phyloP scores from a whole-genome alignment of 352 stramenopile species.

The Pilasporangium apinafurcum region DNA sequence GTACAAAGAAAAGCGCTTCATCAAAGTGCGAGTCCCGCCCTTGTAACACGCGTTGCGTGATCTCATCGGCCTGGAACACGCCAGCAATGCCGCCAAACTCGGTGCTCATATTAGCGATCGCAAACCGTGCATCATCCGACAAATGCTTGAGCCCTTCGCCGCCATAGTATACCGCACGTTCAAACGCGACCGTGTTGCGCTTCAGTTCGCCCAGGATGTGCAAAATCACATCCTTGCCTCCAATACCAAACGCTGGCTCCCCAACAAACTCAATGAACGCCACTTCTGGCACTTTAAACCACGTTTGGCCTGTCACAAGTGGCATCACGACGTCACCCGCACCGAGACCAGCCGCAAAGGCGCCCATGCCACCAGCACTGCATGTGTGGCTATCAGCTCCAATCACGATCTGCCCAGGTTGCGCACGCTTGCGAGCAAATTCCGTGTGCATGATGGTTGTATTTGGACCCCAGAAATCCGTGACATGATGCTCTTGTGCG shows the following conservation, averaged over 20 bases:
- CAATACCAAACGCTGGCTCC: conserved; percentile 57
- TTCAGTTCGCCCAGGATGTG: conserved; percentile 76
- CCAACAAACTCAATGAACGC: conserved; percentile 78
- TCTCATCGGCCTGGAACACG: conserved; percentile 69
- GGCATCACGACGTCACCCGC: conserved; percentile 80
- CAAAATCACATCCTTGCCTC: conserved; percentile 77
- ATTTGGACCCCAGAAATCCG: conserved; percentile 77
- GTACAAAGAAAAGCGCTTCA: conserved; percentile 66
- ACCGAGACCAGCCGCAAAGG: conserved; percentile 65
- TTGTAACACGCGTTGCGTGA: conserved; percentile 57
- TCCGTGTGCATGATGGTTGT: conserved; percentile 86
- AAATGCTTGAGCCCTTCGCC: conserved; percentile 51
- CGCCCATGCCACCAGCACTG: conserved; percentile 66
- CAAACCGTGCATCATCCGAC: conserved; percentile 76
- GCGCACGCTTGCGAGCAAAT: conserved; percentile 72
- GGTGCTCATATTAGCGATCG: conserved; percentile 79
- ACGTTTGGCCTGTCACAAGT: conserved; percentile 76
- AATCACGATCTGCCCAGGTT: conserved; percentile 82
- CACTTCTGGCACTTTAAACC: conserved; percentile 80
- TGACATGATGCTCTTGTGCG: conserved; percentile 57
- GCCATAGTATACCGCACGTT: conserved; percentile 74
- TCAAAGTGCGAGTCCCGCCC: conserved; percentile 51
- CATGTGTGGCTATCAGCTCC: conserved; percentile 75
- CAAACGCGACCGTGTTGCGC: conserved; percentile 78
- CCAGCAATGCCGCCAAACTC: conserved; percentile 81